These are phyloP conservation scores for Sanghuangporus baumii DNA, from an alignment of 1,284 basidiomycete genomes.

Conservation along the genomic window DNA sequence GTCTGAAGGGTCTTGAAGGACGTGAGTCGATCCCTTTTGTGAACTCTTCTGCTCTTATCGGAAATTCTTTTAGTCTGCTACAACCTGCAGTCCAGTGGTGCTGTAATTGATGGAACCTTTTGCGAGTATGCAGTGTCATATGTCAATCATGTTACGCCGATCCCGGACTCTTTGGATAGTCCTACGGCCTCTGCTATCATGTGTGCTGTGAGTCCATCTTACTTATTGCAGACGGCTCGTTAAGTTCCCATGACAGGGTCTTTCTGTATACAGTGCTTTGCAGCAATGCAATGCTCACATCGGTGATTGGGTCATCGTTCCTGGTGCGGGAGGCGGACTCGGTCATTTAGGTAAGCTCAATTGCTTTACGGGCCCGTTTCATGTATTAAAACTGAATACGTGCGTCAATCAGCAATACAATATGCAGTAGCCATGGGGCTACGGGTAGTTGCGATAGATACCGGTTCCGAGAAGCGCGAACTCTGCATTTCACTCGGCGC, in stretches of 20 bases:
- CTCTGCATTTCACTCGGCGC: slow-evolving; percentile 70
- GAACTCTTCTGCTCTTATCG: background rate
- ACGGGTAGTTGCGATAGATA: slow-evolving; percentile 76
- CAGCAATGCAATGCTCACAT: slow-evolving; percentile 65
- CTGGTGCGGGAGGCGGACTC: slow-evolving; percentile 73
- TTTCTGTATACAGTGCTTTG: slow-evolving; percentile 82
- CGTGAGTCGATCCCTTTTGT: slow-evolving; percentile 20
- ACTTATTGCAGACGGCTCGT: slow-evolving; percentile 24
- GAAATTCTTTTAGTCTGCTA: slow-evolving; percentile 45
- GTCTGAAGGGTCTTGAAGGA: slow-evolving; percentile 35
- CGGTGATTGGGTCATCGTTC: slow-evolving; percentile 81
- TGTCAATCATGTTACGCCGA: slow-evolving; percentile 38
- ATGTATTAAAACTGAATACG: slow-evolving; percentile 24
- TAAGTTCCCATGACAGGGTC: slow-evolving; percentile 38
- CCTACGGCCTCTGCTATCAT: slow-evolving; percentile 76
- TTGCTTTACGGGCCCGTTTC: slow-evolving; percentile 23
- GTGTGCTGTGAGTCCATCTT: slow-evolving; percentile 56
- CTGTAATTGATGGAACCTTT: slow-evolving; percentile 34
- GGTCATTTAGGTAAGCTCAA: slow-evolving; percentile 51
- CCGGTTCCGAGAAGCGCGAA: slow-evolving; percentile 70
- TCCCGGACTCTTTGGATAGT: slow-evolving; percentile 47
- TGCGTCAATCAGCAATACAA: slow-evolving; percentile 54
- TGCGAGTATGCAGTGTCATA: slow-evolving; percentile 23
- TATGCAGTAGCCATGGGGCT: slow-evolving; percentile 75
- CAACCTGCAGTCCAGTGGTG: slow-evolving; percentile 51